Percentiles rank a stretch among this genome's conserved stretches.
These are phyloP conservation scores for Westerdykella sp. DNA, from an alignment of 2,329 filamentous ascomycete genomes.

Conservation along the genomic window DNA sequence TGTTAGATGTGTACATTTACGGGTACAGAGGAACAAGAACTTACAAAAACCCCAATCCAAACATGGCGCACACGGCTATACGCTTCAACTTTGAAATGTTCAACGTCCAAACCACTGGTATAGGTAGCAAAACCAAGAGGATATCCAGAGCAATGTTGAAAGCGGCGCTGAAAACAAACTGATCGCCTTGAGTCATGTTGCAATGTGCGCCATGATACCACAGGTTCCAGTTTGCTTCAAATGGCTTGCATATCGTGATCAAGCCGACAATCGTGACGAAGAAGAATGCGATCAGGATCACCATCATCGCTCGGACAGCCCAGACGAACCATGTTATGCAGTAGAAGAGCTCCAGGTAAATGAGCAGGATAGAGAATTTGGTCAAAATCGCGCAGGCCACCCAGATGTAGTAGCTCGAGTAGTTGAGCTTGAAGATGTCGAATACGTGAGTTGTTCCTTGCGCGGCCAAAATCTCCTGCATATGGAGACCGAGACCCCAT, in stretches of 20 bases:
- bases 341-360: neutral
- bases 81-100: neutral
- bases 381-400: neutral
- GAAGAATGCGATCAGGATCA: neutral
- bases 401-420: neutral
- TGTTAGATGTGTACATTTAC: neutral
- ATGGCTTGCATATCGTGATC: neutral
- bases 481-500: neutral
- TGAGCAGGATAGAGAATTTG: constrained; percentile 1
- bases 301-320: neutral
- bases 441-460: neutral
- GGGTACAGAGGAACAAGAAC: neutral
- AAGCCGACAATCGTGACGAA: neutral
- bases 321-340: neutral
- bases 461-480: neutral
- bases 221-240: neutral
- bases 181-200: neutral
- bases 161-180: neutral
- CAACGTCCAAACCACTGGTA: constrained; percentile 1
- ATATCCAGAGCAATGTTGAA: neutral
- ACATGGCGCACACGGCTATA: neutral
- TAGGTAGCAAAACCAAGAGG: neutral
- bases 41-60: neutral
- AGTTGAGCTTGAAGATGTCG: neutral
- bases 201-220: neutral